A percentile compares a stretch with the other conserved stretches of the same genome.
These are phyloP conservation scores for Starmera quercuum DNA, from an alignment of 805 yeast species.

Conservation along the genomic window DNA sequence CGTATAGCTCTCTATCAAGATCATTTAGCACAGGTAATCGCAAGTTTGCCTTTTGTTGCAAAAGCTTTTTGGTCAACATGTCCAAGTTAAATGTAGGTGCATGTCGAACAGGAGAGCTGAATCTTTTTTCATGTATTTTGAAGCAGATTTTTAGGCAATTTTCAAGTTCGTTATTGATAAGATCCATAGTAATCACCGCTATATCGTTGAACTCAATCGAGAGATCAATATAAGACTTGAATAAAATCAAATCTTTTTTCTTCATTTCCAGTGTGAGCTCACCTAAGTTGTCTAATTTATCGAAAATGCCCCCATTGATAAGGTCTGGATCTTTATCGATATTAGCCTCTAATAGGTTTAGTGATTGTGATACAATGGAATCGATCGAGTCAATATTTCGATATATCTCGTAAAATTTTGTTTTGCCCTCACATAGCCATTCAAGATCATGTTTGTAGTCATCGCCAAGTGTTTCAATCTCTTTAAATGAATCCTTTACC, in stretches of 20 bases:
- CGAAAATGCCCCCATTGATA: slow-evolving; percentile 20
- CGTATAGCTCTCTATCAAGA: slow-evolving; percentile 31
- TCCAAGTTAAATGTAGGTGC: slow-evolving; percentile 29
- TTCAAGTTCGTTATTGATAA: slow-evolving; percentile 32
- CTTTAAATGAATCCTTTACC: slow-evolving; percentile 9
- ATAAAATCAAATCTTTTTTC: slow-evolving; percentile 18
- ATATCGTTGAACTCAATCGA: slow-evolving; percentile 38
- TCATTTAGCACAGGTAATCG: slow-evolving; percentile 32
- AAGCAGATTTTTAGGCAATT: slow-evolving; percentile 27
- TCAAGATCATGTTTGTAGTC: slow-evolving; percentile 7
- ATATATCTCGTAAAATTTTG: slow-evolving; percentile 23
- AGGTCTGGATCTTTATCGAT: slow-evolving; percentile 13
- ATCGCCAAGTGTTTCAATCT: slow-evolving; percentile 1
- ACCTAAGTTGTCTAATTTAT: slow-evolving; percentile 26
- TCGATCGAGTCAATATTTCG: slow-evolving; percentile 27
- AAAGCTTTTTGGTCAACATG: slow-evolving; percentile 23
- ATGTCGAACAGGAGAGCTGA: slow-evolving; percentile 33
- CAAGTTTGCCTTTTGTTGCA: slow-evolving; percentile 20
- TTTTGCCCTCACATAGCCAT: slow-evolving; percentile 27
- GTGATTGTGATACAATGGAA: slow-evolving; percentile 23
- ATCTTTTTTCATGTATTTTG: slow-evolving; percentile 29
- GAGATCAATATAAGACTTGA: slow-evolving; percentile 29
- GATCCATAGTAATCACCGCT: slow-evolving; percentile 29
- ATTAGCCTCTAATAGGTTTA: slow-evolving; percentile 27
- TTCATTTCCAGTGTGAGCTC: slow-evolving; percentile 17